Conservation (phyloP, 345 rosid genomes). For the Syzygium grande region DNA sequence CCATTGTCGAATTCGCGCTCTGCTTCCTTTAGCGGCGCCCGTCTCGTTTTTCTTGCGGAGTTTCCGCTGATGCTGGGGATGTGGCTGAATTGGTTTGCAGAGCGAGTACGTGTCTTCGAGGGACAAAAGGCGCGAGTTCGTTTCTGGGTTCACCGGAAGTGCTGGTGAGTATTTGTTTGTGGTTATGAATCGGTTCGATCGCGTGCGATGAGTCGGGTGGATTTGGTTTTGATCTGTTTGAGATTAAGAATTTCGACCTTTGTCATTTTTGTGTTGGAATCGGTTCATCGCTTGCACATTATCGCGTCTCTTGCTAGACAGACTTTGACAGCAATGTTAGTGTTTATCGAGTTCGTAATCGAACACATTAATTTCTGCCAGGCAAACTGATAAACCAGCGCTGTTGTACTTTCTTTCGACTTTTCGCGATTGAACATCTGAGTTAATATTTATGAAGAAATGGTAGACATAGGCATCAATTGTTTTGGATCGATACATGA, state of each 20-base stretch:
- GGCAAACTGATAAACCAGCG: background rate
- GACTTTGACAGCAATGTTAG: background rate
- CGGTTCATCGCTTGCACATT: background rate
- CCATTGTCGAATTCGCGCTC: background rate
- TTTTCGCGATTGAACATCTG: background rate
- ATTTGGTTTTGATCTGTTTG: background rate
- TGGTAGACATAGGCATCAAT: background rate
- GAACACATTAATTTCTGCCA: background rate
- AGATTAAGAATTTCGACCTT: background rate
- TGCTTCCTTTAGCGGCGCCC: background rate
- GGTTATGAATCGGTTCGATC: background rate
- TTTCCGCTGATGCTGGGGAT: background rate
- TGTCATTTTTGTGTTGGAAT: background rate
- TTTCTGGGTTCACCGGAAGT: constrained; percentile 92
- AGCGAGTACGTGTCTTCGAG: constrained; percentile 90
- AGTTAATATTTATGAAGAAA: background rate
- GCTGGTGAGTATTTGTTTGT: constrained; percentile 44
- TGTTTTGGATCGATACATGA: background rate
- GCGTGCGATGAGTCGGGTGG: background rate
- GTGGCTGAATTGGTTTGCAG: constrained; percentile 19
- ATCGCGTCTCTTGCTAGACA: background rate
- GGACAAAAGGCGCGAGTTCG: constrained; percentile 83
- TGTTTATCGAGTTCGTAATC: background rate
- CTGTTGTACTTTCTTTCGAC: background rate
- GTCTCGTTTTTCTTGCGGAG: background rate